These are phyloP conservation scores for Globisporangium orthogonon DNA, from an alignment of 352 stramenopile species.

Conservation along the genomic window DNA sequence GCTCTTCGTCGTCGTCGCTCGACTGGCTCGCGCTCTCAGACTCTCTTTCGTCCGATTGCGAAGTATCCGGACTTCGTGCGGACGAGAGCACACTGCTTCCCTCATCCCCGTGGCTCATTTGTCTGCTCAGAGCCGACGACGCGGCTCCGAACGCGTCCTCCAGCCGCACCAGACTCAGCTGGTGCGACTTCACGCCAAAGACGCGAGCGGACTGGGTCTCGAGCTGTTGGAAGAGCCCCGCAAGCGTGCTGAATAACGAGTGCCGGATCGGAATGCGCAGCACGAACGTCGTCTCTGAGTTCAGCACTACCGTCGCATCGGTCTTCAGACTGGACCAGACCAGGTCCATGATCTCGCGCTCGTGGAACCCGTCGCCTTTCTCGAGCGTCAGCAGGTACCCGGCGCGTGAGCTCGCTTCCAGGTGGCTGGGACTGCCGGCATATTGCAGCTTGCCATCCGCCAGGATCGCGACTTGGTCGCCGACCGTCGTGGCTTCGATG, in stretches of 20 bases:
- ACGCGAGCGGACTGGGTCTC: slow-evolving; percentile 7
- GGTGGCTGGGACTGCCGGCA: slow-evolving; percentile 31
- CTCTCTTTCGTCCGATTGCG: background rate
- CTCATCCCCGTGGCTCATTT: background rate
- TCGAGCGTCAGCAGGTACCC: slow-evolving; percentile 44
- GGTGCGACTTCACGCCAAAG: slow-evolving; percentile 28
- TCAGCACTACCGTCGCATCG: slow-evolving; percentile 16
- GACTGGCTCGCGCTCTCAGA: background rate
- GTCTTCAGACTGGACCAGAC: slow-evolving; percentile 12
- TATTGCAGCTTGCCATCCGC: slow-evolving; percentile 36
- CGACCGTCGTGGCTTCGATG: slow-evolving; percentile 79
- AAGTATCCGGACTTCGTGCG: background rate
- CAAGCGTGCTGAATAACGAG: slow-evolving; percentile 19
- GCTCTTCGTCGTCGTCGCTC: background rate
- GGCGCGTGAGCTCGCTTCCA: slow-evolving; percentile 33
- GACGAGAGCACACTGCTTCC: background rate
- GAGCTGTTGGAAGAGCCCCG: slow-evolving; percentile 28
- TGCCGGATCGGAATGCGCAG: slow-evolving; percentile 32
- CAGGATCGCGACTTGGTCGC: slow-evolving; percentile 63
- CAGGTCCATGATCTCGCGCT: slow-evolving; percentile 17
- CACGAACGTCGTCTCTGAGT: slow-evolving; percentile 30
- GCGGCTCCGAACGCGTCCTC: slow-evolving; percentile 44
- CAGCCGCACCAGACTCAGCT: slow-evolving; percentile 60
- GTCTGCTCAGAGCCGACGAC: background rate
- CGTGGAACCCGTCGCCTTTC: slow-evolving; percentile 22